Evolutionary conservation across 306 rosid species (phyloP).

Genomic region (Phaseolus lunatus): DNA sequence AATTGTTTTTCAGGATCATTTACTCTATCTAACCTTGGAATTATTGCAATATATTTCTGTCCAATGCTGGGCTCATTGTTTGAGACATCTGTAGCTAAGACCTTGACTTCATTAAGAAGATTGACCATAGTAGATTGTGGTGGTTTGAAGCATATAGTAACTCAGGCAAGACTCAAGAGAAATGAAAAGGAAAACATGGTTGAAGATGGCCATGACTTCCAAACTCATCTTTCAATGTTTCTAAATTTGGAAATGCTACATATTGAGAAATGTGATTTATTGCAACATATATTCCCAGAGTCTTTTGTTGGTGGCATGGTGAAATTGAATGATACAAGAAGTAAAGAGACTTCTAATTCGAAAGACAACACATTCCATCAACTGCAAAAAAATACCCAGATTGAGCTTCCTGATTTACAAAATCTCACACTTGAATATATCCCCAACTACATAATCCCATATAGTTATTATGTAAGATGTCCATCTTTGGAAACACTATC

Average conservation of each 20-base stretch:
- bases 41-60: neutral
- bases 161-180: neutral
- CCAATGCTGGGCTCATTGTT: neutral
- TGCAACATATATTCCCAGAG: neutral
- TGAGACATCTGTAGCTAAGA: neutral
- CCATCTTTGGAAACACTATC: too few species aligned
- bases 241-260: accelerated
- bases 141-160: neutral
- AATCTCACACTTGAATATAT: too few species aligned
- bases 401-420: too few species aligned
- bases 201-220: neutral
- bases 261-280: accelerated
- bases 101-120: neutral
- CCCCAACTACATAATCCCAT: too few species aligned
- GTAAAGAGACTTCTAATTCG: too few species aligned
- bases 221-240: neutral
- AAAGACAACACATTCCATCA: too few species aligned
- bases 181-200: neutral
- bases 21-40: neutral
- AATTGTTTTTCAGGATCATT: neutral
- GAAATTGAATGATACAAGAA: neutral
- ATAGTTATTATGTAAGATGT: too few species aligned
- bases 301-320: neutral
- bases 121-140: accelerated
- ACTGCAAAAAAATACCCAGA: too few species aligned